Evolutionary conservation across 495 filamentous ascomycete species (phyloP).

Genomic region (Penicillium psychrofluorescens): DNA sequence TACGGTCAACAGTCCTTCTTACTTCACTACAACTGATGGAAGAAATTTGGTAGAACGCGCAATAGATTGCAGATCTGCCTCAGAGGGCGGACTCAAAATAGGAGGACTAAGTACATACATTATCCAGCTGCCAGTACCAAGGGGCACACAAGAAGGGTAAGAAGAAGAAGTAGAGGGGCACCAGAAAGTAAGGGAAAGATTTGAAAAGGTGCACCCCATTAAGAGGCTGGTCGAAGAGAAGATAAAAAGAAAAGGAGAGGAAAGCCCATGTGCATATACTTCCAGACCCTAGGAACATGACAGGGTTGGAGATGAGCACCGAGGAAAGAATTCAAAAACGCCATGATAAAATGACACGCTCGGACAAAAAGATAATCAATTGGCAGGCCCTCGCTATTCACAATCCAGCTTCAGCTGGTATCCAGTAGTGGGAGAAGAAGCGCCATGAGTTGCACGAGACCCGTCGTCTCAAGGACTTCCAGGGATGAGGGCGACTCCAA

Average conservation of each 20-base stretch:
- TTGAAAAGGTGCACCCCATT: conserved; percentile 1
- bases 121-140: conserved; percentile 34
- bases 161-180: conserved; percentile 15
- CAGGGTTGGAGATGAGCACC: conserved; percentile 29
- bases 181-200: conserved; percentile 6
- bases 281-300: conserved; percentile 37
- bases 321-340: conserved; percentile 22
- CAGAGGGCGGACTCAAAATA: conserved; percentile 8
- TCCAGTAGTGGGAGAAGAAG: conserved; percentile 1
- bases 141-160: conserved; percentile 26
- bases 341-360: conserved; percentile 7
- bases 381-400: conserved; percentile 29
- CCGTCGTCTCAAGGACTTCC: no score
- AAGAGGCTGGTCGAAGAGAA: conserved; percentile 10
- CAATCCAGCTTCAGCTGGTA: conserved; percentile 12
- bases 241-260: conserved; percentile 13
- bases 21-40: not conserved
- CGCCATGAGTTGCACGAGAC: not conserved
- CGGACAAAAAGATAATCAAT: conserved; percentile 13
- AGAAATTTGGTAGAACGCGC: not conserved
- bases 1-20: no score
- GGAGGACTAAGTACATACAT: conserved; percentile 41
- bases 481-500: not conserved
- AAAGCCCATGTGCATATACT: conserved; percentile 14
- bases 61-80: conserved; percentile 8